Evolutionary conservation across 345 rosid genomes (phyloP), one percentile per base, ranked within the genome.

Genomic region (Brassica nigra): DNA sequence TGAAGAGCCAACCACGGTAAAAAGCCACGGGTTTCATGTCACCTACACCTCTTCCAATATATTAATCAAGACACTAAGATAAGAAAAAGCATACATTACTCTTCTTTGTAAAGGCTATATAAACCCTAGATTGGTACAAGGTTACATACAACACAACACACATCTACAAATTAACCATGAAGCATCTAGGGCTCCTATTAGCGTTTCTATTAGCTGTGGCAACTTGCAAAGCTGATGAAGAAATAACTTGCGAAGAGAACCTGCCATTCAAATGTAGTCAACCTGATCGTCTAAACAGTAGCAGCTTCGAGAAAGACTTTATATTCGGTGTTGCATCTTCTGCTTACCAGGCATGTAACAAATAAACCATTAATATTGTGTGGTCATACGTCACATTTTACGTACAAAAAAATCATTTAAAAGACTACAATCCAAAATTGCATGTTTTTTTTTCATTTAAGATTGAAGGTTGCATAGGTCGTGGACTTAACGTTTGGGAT

Each of bases 401-500:
- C 67, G 23, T 31, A 31, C 9, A n/a, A 14, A 59, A 59, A 59
- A 4, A 52, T 52, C 18, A 10, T 20, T 14, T n/a, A 31, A 63
- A 31, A 62, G 11, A 36, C 7, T 34, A 65, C 4, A 16, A 16
- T 16, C 29, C 29, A 34, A 67, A 15, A 58, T 54, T 68, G 72
- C 70, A 63, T 66, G 55, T 12, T n/a, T 68, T 54, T 8, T 29
- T 9, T 47, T 73, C 55, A 49, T 85, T 34, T 27, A 63, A 87
- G 88, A 80, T 84, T 54, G 88, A 87, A 79, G 90, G 90, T 39
- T 61, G 62, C 27, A 78, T 59, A 34, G 81, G 84, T 12, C 85
- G 76, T 76, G 82, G 76, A 5, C 63, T 80, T 20, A 87, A 86
- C 68, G 5, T 76, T 9, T 87, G 90, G 90, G 90, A 87, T 78